Conservation (phyloP, 2,329 filamentous ascomycete genomes). For the Ilyonectria destructans region DNA sequence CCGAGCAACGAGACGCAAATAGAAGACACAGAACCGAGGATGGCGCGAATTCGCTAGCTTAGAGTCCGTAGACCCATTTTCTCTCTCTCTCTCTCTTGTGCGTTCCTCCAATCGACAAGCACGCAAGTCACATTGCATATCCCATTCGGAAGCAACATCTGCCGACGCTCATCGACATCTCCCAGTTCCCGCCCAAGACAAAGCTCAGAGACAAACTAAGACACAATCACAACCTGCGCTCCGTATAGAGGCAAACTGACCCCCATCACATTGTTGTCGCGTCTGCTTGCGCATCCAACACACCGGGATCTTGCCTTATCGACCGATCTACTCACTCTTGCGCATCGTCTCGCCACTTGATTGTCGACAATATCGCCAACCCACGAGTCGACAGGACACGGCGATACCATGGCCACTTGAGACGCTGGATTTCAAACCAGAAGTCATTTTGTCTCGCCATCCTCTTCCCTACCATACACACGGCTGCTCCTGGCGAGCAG, state of each 20-base stretch:
- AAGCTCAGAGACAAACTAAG: neutral
- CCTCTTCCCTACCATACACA: neutral
- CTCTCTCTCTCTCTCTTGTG: neutral
- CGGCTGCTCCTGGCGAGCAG: constrained; percentile 22
- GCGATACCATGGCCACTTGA: constrained; percentile 13
- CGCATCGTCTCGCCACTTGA: neutral
- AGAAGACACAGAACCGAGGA: neutral
- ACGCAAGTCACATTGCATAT: neutral
- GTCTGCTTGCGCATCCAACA: neutral
- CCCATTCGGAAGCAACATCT: constrained; percentile 1
- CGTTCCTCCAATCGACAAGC: constrained; percentile 14
- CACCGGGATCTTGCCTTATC: neutral
- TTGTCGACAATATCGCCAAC: neutral
- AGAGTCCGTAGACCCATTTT: neutral
- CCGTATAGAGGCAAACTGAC: neutral
- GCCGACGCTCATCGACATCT: neutral
- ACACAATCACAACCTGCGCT: neutral
- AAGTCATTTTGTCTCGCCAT: neutral
- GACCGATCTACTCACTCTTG: neutral
- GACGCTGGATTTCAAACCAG: neutral
- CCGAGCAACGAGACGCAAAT: neutral
- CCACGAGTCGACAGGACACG: neutral
- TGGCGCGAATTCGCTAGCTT: constrained; percentile 1
- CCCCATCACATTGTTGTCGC: neutral
- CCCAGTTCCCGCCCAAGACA: neutral